Evolutionary conservation across 805 yeast genomes (phyloP), one percentile per base, ranked within the genome.

Genomic region (Pichia eremophila): DNA sequence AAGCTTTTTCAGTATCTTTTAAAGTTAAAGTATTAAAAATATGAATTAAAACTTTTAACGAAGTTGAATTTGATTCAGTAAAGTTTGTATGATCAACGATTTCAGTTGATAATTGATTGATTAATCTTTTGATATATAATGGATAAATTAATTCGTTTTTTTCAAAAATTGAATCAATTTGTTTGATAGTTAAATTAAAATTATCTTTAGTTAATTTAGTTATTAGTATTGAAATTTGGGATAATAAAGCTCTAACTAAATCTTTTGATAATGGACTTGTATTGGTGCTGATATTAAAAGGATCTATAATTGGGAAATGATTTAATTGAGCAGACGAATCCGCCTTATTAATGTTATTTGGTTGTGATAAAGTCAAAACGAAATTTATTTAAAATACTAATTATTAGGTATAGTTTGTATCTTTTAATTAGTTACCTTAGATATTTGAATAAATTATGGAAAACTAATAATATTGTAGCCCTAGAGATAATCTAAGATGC

Each of bases 211-310:
- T 60, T 51, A 73, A 63, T 22, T 76, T 71, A 37, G 75, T 65
- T 44, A 74, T 64, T 43, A 80, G 63, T 43, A 81, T 68, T 18
- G 76, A 69, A 39, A 82, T 58, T 62, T 82, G 87, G 35, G 79
- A 73, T 49, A 72, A 58, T 41, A 73, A 63, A 45, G 76, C 68
- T 49, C 51, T 55, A 41, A 43, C 37, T 29, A 58, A 43, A 40
- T 54, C 57, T 42, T 46, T 47, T 18, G 54, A 31, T 31, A 54
- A 34, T 11, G 54, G 46, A 18, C 51, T 43, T 31, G 40, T 45
- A 14, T 41, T 34, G 19, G 28, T 31, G 31, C 5, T 40, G 44
- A 8, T 27, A 35, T 34, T 19, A 31, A 41, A 38, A 41, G 42
- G 32, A 31, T 39, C 37, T 10, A 29, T 29, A 14, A 29, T 29